Conservation (phyloP, 208 protist species). For the Leishmania aethiopica region DNA sequence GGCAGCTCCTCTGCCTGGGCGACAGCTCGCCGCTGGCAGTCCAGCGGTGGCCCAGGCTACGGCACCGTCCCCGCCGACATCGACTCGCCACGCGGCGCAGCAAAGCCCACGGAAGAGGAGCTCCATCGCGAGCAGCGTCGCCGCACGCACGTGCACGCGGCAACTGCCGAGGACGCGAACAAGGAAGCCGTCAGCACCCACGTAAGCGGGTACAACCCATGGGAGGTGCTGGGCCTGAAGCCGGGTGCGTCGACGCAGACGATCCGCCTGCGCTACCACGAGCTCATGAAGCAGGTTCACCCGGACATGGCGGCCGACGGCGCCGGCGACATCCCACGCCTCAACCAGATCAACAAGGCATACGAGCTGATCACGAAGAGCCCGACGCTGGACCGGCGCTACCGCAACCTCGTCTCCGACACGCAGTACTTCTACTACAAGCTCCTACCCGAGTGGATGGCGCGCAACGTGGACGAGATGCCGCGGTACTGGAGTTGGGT, state of each 20-base stretch:
- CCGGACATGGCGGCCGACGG: constrained; percentile 78
- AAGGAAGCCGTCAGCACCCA: constrained; percentile 42
- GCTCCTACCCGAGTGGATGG: constrained; percentile 92
- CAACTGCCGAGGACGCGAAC: constrained; percentile 36
- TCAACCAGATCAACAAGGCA: constrained; percentile 91
- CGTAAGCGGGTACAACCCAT: constrained; percentile 83
- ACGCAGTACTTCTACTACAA: constrained; percentile 89
- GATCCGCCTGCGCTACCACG: constrained; percentile 84
- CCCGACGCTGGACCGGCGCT: constrained; percentile 85
- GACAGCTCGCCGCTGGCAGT: constrained; percentile 26
- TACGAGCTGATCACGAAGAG: constrained; percentile 91
- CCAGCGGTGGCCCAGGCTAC: constrained; percentile 35
- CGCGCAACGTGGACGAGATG: constrained; percentile 92
- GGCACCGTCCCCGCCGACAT: constrained; percentile 72
- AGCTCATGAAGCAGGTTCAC: constrained; percentile 86
- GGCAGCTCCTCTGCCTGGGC: constrained; percentile 6
- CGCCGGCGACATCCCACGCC: constrained; percentile 70
- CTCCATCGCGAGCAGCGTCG: constrained; percentile 42
- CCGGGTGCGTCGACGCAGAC: constrained; percentile 69
- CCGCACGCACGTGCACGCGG: constrained; percentile 32
- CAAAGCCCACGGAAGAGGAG: constrained; percentile 64
- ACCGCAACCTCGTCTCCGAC: constrained; percentile 87
- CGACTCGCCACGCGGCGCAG: constrained; percentile 43
- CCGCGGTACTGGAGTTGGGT: constrained; percentile 91
- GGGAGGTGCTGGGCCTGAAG: constrained; percentile 82